phyloP scores from a whole-genome alignment of 1,284 basidiomycete genomes.

The Cutaneotrichosporon cyanovorans region DNA sequence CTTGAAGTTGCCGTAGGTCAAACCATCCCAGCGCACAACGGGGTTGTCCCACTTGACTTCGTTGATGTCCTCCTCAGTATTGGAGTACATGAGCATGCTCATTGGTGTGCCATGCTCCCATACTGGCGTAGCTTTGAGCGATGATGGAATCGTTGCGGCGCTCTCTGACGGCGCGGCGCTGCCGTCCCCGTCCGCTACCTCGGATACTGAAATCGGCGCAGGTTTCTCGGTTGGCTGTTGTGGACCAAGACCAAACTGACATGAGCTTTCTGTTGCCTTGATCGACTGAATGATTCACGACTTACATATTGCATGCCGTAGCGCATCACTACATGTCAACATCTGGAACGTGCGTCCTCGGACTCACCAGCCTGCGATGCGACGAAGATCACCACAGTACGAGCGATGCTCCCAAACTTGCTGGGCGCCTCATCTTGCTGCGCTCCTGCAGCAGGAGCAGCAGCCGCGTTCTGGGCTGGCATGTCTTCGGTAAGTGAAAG shows the following conservation, averaged over 20 bases:
- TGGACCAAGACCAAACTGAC: background rate
- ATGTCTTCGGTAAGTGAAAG: background rate
- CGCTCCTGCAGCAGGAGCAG: slow-evolving; percentile 9
- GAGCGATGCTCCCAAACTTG: slow-evolving; percentile 17
- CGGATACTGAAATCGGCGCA: background rate
- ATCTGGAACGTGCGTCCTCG: background rate
- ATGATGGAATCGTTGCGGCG: slow-evolving; percentile 2
- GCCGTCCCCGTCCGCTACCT: too few species aligned
- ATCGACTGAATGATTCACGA: background rate
- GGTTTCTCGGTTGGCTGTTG: slow-evolving; percentile 5
- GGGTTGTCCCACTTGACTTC: slow-evolving; percentile 19
- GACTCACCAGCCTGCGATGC: slow-evolving; percentile 32
- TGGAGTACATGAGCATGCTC: slow-evolving; percentile 65
- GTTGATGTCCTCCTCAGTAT: slow-evolving; percentile 40
- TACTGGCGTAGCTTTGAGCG: slow-evolving; percentile 26
- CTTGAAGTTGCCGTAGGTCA: slow-evolving; percentile 74
- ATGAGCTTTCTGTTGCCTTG: background rate
- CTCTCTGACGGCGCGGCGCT: slow-evolving; percentile 1
- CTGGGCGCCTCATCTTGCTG: slow-evolving; percentile 11
- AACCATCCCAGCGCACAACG: slow-evolving; percentile 59
- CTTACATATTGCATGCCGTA: slow-evolving; percentile 40
- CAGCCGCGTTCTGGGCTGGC: slow-evolving; percentile 8
- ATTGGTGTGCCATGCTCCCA: slow-evolving; percentile 46
- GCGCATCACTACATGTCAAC: slow-evolving; percentile 27
- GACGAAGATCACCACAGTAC: slow-evolving; percentile 29